These are phyloP conservation scores for Lactuca saligna DNA, from an alignment of 129 eudicot species.

Conservation along the genomic window DNA sequence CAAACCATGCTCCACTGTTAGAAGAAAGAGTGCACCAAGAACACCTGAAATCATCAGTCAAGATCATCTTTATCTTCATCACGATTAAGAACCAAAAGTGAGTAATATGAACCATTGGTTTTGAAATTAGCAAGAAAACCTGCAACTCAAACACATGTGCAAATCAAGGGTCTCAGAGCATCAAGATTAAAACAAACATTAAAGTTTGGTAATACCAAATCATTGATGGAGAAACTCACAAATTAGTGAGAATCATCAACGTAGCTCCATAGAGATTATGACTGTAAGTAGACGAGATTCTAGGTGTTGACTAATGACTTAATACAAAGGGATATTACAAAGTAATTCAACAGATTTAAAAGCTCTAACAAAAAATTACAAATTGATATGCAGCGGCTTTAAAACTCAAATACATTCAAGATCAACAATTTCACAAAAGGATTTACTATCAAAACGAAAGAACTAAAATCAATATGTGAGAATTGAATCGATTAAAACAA, in stretches of 20 bases:
- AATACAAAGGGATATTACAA: too few relatives aligned
- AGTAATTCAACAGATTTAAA: not conserved
- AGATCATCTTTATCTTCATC: too few relatives aligned
- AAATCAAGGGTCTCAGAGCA: too few relatives aligned
- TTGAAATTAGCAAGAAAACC: too few relatives aligned
- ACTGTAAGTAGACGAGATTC: not conserved
- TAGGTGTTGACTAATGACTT: conserved; percentile 1
- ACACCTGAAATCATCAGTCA: too few relatives aligned
- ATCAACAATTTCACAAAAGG: conserved; percentile 6
- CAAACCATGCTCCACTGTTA: too few relatives aligned
- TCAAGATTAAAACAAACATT: conserved; percentile 40
- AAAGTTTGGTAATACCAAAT: conserved; percentile 31
- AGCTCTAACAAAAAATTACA: conserved; percentile 2
- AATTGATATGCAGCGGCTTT: not conserved
- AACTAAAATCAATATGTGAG: not conserved
- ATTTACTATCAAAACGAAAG: not conserved
- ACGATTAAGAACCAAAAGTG: too few relatives aligned
- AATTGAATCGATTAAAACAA: conserved; percentile 11
- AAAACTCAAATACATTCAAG: not conserved
- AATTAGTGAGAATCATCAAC: conserved; percentile 24
- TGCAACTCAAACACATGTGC: too few relatives aligned
- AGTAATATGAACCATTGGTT: too few relatives aligned
- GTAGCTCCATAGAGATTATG: conserved; percentile 27
- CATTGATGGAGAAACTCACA: conserved; percentile 14
- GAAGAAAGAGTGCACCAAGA: too few relatives aligned